Base-by-base conservation (phyloP, 2,329 filamentous ascomycete genomes). In the Arachnopeziza araneosa region DNA sequence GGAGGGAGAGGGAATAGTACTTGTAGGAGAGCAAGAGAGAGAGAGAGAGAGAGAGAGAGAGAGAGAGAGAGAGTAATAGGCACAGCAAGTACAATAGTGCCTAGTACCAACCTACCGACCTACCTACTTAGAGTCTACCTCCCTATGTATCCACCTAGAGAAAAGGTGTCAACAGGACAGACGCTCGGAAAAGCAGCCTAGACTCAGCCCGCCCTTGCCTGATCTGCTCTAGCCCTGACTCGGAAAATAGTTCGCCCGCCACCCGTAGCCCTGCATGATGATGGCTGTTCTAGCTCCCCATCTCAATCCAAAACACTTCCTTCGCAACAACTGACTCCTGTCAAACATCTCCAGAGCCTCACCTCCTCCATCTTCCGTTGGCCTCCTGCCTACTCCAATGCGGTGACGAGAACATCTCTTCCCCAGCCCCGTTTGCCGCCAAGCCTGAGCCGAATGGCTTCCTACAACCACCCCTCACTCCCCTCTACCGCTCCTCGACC, bases 401-500 rank as follows among this genome's bases (percentile, higher is more conserved):
- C 69, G 65, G 69, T 71, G 67, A 70, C 64, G 51, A 62, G 24
- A 59, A 59, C 55, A 50, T 52, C n/a, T 55, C 59, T 57, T 55
- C 61, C 63, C 57, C 59, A 56, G n/a, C n/a, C 62, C 64, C 53
- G 60, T 59, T 57, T 56, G 63, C 62, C 36, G 60, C 36, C 36
- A 44, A 44, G 36, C 17, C 36, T 44, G 10, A 14, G 59, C 61
- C 63, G 62, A 59, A 77, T 77, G 75, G 73, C 75, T 66, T 76
- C 75, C 61, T 77, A 75, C 71, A 74, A 76, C 65, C 36, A 44
- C 36, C 68, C 75, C 57, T 64, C 71, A 56, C 71, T 73, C 64
- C 69, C 72, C 66, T 67, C 71, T 61, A 70, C 71, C 48, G 74
- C 72, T 59, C 72, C 73, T 68, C 78, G 76, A 66, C 74, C 77